Conservation (phyloP, 148 eudicot species). For the Nepenthes mirabilis region DNA sequence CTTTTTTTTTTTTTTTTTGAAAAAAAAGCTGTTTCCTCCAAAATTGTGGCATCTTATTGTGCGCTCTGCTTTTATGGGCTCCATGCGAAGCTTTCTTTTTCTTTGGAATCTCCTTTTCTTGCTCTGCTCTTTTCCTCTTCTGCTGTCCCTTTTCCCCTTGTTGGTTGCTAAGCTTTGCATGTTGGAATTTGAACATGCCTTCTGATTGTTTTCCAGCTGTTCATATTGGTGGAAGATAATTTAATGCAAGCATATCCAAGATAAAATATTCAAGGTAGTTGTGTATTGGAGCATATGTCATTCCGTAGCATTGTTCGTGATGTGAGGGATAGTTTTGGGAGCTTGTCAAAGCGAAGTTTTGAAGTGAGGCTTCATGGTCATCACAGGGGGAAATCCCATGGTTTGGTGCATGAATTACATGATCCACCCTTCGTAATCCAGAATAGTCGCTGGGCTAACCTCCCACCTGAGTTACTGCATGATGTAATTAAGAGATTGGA, state of each 20-base stretch:
- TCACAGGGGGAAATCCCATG: slow-evolving; percentile 65
- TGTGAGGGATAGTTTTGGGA: slow-evolving; percentile 78
- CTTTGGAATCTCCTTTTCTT: slow-evolving; percentile 58
- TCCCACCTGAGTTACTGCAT: slow-evolving; percentile 70
- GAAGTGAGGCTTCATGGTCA: slow-evolving; percentile 58
- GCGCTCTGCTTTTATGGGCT: too few relatives aligned
- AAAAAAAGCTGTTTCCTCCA: too few relatives aligned
- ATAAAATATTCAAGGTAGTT: not conserved
- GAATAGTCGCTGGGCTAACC: slow-evolving; percentile 77
- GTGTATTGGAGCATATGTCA: slow-evolving; percentile 37
- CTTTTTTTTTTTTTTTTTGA: too few relatives aligned
- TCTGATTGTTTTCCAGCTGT: slow-evolving; percentile 18
- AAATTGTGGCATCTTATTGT: too few relatives aligned
- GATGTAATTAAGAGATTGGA: slow-evolving; percentile 87
- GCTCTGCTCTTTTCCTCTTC: slow-evolving; percentile 31
- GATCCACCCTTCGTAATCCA: slow-evolving; percentile 57
- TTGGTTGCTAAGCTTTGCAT: slow-evolving; percentile 17
- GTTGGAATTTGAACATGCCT: slow-evolving; percentile 7
- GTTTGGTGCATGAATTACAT: slow-evolving; percentile 71
- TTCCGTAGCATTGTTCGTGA: slow-evolving; percentile 85
- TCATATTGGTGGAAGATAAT: slow-evolving; percentile 6
- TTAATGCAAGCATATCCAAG: not conserved
- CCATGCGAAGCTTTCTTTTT: slow-evolving; percentile 25
- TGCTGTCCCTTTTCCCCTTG: slow-evolving; percentile 7
- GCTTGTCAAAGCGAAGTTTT: slow-evolving; percentile 75